Base-by-base conservation (phyloP, 192 early-diverging fungal species). In the Linderina pennispora region DNA sequence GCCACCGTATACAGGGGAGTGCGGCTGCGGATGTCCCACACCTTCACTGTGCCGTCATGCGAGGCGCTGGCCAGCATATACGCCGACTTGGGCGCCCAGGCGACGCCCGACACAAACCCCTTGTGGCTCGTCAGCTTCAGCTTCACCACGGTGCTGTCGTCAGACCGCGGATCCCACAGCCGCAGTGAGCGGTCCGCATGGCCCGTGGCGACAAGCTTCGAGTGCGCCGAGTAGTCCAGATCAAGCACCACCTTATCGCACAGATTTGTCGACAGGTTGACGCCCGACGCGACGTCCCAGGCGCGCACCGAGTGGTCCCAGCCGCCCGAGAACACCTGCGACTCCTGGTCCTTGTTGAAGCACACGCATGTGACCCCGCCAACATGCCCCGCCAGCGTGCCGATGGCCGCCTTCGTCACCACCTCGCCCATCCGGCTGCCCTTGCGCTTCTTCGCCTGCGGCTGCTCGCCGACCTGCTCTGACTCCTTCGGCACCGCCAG, bases 1-100 rank as follows among this genome's bases (percentile, higher is more conserved):
- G 48, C 40, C 26, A 95, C 56, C 4, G 86, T 84, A 62, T 94
- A 93, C 51, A 94, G 57, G 23, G 90, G 80, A 23, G 80, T 84
- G 46, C 82, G 85, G 62, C 84, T 88, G 46, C 96, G 83, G 18
- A 97, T 85, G 64, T 98, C 96, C 94, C 94, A 97, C 18, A 98
- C 80, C 56, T 87, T 86, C 44, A 96, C 61, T 5, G 86, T 76
- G 28, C 80, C 73, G 64, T 98, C 96, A 54, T 94, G 90, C 22
- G 91, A 93, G 22, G 82, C 88, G 44, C 80, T 83, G 8, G 80
- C 88, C 33, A 98, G 63, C 50, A 82, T 79, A 62, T 81, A 88
- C 23, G 75, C 66, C 21, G 79, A 86, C 32, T 67, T 76, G 13
- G 87, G 80, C 1, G 91, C 89, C 91, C 91, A 93, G 9, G 80